These are phyloP conservation scores for Cenococcum geophilum DNA, from an alignment of 495 filamentous ascomycete genomes.

Conservation along the genomic window DNA sequence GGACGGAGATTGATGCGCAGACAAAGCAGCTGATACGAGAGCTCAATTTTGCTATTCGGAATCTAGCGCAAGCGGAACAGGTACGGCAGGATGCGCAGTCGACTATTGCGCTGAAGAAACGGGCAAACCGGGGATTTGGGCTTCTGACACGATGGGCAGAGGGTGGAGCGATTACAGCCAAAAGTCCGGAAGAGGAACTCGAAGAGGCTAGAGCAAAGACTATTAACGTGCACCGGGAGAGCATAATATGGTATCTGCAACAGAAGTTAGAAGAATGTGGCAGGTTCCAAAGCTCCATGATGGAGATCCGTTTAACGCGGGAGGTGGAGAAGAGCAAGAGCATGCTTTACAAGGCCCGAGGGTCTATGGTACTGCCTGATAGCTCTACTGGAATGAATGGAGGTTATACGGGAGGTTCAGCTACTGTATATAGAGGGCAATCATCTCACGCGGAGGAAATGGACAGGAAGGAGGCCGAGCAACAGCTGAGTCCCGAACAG, in stretches of 20 bases:
- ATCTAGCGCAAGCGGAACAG: slow-evolving; percentile 73
- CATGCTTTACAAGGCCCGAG: slow-evolving; percentile 63
- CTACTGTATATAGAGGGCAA: slow-evolving; percentile 12
- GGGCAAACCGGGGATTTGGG: slow-evolving; percentile 48
- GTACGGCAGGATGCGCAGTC: slow-evolving; percentile 67
- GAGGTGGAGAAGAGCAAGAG: slow-evolving; percentile 87
- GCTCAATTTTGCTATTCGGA: slow-evolving; percentile 66
- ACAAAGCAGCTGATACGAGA: slow-evolving; percentile 77
- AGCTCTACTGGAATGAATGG: slow-evolving; percentile 21
- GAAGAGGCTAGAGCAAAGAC: slow-evolving; percentile 63
- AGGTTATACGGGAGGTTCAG: background rate
- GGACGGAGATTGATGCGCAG: slow-evolving; percentile 70
- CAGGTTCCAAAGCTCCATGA: slow-evolving; percentile 76
- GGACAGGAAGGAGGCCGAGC: slow-evolving; percentile 48
- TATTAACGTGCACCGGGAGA: slow-evolving; percentile 62
- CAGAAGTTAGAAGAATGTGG: slow-evolving; percentile 67
- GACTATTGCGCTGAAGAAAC: slow-evolving; percentile 62
- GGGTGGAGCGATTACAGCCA: slow-evolving; percentile 40
- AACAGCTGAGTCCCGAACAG: slow-evolving; percentile 71
- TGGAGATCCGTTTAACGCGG: slow-evolving; percentile 76
- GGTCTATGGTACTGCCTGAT: slow-evolving; percentile 29
- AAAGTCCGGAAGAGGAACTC: slow-evolving; percentile 55
- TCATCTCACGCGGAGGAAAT: slow-evolving; percentile 31
- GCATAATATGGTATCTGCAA: slow-evolving; percentile 75
- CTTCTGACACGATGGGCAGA: slow-evolving; percentile 69